These are phyloP conservation scores for Apophysomyces variabilis DNA, from an alignment of 371 early-diverging fungal genomes.

Conservation along the genomic window DNA sequence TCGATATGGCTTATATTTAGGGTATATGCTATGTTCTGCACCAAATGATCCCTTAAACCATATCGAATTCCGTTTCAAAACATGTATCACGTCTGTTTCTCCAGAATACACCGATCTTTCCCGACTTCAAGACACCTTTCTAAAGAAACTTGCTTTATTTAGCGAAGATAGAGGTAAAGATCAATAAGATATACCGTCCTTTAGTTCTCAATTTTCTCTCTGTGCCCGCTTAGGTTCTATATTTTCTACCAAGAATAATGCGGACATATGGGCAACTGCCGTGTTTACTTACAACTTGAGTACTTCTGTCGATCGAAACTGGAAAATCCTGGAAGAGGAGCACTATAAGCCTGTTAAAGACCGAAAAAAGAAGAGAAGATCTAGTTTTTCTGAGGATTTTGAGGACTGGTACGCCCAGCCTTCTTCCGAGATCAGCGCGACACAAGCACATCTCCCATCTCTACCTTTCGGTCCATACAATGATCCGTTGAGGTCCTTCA, in stretches of 20 bases:
- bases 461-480: conserved; percentile 74
- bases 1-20: conserved; percentile 66
- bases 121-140: conserved; percentile 62
- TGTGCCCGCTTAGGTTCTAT: background rate
- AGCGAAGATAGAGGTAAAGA: conserved; percentile 42
- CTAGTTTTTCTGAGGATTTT: conserved; percentile 33
- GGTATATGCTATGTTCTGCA: conserved; percentile 48
- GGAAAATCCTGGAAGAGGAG: conserved; percentile 49
- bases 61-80: conserved; percentile 64
- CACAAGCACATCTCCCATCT: conserved; percentile 21
- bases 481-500: conserved; percentile 70
- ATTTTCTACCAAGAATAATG: conserved; percentile 10
- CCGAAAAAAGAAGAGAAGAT: conserved; percentile 12
- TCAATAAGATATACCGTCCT: background rate
- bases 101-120: conserved; percentile 59
- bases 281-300: conserved; percentile 59
- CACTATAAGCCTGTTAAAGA: conserved; percentile 4
- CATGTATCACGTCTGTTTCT: conserved; percentile 62
- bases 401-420: conserved; percentile 26
- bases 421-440: background rate
- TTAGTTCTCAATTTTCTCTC: background rate
- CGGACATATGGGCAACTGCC: conserved; percentile 44
- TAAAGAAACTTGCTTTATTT: conserved; percentile 46
- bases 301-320: conserved; percentile 63
- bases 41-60: conserved; percentile 24